Evolutionary conservation across 441 rosid species (phyloP).

Genomic region (Pelargonium citronellum): DNA sequence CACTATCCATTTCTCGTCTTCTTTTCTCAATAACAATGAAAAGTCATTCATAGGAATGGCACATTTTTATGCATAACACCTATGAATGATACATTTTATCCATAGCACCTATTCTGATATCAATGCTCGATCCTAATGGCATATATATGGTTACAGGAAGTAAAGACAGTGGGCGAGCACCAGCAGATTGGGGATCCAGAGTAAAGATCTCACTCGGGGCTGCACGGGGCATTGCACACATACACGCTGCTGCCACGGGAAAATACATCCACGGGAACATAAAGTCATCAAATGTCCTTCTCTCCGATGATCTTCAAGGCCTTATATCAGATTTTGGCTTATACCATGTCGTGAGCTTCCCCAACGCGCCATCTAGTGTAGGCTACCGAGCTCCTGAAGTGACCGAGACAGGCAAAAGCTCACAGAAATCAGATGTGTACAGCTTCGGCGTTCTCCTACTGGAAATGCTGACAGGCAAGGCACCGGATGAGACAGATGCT

Average conservation of each 20-base stretch:
- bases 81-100: not conserved
- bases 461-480: slow-evolving; percentile 67
- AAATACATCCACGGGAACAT: slow-evolving; percentile 64
- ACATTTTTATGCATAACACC: not conserved
- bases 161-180: slow-evolving; percentile 34
- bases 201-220: slow-evolving; percentile 44
- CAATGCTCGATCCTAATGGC: too few relatives aligned
- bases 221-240: slow-evolving; percentile 44
- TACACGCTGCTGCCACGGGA: slow-evolving; percentile 41
- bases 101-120: too few relatives aligned
- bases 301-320: slow-evolving; percentile 43
- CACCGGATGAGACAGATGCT: slow-evolving; percentile 50
- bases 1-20: slow-evolving; percentile 4
- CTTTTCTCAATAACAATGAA: not conserved
- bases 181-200: slow-evolving; percentile 50
- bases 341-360: slow-evolving; percentile 46
- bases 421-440: slow-evolving; percentile 58
- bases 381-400: slow-evolving; percentile 69
- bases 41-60: not conserved
- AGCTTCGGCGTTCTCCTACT: slow-evolving; percentile 61
- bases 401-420: slow-evolving; percentile 44
- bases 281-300: slow-evolving; percentile 60
- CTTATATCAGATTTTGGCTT: slow-evolving; percentile 59
- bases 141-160: slow-evolving; percentile 35
- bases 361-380: slow-evolving; percentile 41